A percentile compares a stretch with the other conserved stretches of the same genome.
phyloP scores from a whole-genome alignment of 495 filamentous ascomycete species.

The Xylaria curta region DNA sequence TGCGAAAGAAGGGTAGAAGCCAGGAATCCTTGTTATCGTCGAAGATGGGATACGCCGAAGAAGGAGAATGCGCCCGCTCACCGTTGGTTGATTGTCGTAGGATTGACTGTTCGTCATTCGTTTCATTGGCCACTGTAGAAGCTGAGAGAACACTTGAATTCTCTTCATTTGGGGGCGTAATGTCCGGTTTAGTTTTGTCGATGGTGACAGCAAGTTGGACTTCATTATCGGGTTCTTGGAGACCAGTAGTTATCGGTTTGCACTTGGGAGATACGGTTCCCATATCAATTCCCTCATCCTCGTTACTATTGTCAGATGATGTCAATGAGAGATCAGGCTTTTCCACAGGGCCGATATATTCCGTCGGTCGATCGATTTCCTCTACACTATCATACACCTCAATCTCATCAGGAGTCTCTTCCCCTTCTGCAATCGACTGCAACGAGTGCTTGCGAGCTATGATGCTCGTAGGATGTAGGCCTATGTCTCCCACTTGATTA shows the following conservation, averaged over 20 bases:
- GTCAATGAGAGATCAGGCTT: constrained; percentile 10
- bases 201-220: not conserved
- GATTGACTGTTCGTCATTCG: constrained; percentile 1
- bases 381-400: not conserved
- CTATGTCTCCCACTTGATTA: not conserved
- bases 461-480: not conserved
- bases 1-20: constrained; percentile 31
- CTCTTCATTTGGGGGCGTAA: not conserved
- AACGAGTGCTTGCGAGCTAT: constrained; percentile 27
- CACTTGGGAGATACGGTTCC: constrained; percentile 24
- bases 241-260: not conserved
- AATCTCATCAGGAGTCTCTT: constrained; percentile 27
- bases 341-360: constrained; percentile 25
- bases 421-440: constrained; percentile 33
- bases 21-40: constrained; percentile 20
- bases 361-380: not conserved
- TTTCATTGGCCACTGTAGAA: constrained; percentile 4
- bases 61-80: constrained; percentile 20
- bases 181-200: not conserved
- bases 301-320: constrained; percentile 12
- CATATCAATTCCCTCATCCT: constrained; percentile 41
- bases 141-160: not conserved
- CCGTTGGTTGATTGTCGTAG: constrained; percentile 26
- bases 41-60: constrained; percentile 12
- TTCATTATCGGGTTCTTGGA: not conserved